phyloP scores from a whole-genome alignment of 1,284 basidiomycete species.

The Cryptococcus sp. region DNA sequence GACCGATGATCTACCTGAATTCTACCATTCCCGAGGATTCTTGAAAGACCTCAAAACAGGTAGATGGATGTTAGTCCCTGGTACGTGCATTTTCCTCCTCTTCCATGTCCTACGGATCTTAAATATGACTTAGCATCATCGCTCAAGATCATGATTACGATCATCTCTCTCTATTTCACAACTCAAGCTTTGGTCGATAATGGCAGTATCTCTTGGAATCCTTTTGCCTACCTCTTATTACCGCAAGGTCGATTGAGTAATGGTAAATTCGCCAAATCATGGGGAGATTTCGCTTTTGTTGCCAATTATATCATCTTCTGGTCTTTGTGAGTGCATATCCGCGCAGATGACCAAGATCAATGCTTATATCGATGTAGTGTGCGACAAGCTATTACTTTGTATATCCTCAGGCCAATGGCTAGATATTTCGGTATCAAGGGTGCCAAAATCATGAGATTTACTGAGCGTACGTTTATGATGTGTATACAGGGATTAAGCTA shows the following conservation, averaged over 20 bases:
- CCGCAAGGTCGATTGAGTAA: constrained; percentile 64
- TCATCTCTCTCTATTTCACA: constrained; percentile 57
- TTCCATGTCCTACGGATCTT: background rate
- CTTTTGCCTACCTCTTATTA: constrained; percentile 69
- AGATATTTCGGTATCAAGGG: constrained; percentile 61
- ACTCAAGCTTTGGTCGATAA: background rate
- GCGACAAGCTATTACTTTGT: constrained; percentile 70
- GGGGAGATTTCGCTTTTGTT: constrained; percentile 75
- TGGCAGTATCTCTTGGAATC: constrained; percentile 55
- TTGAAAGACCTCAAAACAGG: constrained; percentile 53
- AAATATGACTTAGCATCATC: constrained; percentile 55
- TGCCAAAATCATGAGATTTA: constrained; percentile 73
- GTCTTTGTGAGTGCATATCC: constrained; percentile 57
- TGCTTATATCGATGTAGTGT: constrained; percentile 44
- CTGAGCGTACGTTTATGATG: constrained; percentile 57
- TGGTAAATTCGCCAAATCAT: constrained; percentile 67
- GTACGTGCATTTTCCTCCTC: constrained; percentile 49
- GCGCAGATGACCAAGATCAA: background rate
- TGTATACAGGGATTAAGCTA: background rate
- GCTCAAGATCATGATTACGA: constrained; percentile 67
- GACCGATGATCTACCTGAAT: constrained; percentile 24
- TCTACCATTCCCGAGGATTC: constrained; percentile 46
- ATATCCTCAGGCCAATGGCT: constrained; percentile 67
- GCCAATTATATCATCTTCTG: constrained; percentile 86
- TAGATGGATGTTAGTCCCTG: constrained; percentile 70